phyloP scores from a whole-genome alignment of 2,329 filamentous ascomycete genomes.

The Bipolaris bicolor region DNA sequence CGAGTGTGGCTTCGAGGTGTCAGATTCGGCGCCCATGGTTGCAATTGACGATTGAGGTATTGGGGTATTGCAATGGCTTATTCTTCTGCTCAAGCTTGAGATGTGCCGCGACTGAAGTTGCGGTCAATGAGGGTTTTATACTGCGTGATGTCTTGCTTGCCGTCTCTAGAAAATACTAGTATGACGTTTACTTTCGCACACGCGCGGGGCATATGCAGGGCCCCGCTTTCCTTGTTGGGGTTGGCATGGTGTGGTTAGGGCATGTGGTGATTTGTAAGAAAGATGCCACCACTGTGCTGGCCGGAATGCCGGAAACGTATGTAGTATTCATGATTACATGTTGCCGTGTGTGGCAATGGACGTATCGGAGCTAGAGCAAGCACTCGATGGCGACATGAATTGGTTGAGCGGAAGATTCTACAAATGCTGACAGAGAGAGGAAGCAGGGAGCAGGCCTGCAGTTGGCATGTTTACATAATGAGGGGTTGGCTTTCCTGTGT shows the following conservation, averaged over 20 bases:
- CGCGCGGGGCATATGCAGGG: conserved; percentile 19
- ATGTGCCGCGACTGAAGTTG: conserved; percentile 6
- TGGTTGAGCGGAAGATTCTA: conserved; percentile 1
- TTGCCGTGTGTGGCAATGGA: background rate
- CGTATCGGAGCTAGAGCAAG: background rate
- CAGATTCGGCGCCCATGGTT: conserved; percentile 31
- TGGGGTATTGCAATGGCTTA: background rate
- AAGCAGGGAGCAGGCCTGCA: background rate
- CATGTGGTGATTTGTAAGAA: conserved; percentile 34
- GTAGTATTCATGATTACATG: background rate
- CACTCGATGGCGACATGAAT: background rate
- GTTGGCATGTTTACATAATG: background rate
- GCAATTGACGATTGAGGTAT: background rate
- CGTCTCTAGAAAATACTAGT: conserved; percentile 22
- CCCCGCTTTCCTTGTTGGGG: conserved; percentile 25
- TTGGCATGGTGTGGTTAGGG: conserved; percentile 6
- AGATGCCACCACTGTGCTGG: background rate
- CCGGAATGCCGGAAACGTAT: background rate
- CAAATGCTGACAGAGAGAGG: conserved; percentile 13
- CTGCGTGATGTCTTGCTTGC: conserved; percentile 11
- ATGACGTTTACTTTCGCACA: conserved; percentile 25
- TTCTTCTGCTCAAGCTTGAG: conserved; percentile 1
- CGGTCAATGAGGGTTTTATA: conserved; percentile 30
- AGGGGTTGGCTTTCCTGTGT: no score
- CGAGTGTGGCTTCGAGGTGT: conserved; percentile 35